Percentiles rank a stretch among this genome's conserved stretches.
These are phyloP conservation scores for Fusarium brachygibbosum DNA, from an alignment of 2,329 filamentous ascomycete species.

Conservation along the genomic window DNA sequence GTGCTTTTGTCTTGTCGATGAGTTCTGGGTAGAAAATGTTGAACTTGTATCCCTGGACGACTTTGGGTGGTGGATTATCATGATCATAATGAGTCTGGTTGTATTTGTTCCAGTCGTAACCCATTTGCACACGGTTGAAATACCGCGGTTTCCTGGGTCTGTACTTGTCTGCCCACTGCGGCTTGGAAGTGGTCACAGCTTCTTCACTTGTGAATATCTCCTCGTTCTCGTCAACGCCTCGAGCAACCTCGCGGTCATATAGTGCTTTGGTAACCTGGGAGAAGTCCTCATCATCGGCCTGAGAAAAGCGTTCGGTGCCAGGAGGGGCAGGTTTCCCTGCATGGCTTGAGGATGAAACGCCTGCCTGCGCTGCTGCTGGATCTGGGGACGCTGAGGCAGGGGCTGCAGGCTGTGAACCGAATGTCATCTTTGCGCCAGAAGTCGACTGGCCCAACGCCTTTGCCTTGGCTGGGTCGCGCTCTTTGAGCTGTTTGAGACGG, in stretches of 20 bases:
- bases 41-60: constrained; percentile 99
- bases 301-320: constrained; percentile 76
- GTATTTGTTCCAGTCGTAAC: constrained; percentile 99
- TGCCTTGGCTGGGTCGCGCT: constrained; percentile 77
- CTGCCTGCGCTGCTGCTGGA: constrained; percentile 20
- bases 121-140: constrained; percentile 98
- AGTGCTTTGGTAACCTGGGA: constrained; percentile 89
- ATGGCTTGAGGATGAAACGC: constrained; percentile 39
- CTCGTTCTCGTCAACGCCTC: constrained; percentile 92
- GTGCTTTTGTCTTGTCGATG: constrained; percentile 93
- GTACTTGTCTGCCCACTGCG: constrained; percentile 87
- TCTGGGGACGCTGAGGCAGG: constrained; percentile 19
- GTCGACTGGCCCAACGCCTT: constrained; percentile 36
- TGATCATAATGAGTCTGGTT: constrained; percentile 99
- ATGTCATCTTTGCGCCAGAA: constrained; percentile 12
- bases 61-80: constrained; percentile 96
- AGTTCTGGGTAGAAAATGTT: constrained; percentile 99
- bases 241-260: constrained; percentile 92
- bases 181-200: constrained; percentile 69
- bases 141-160: constrained; percentile 92
- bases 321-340: constrained; percentile 60
- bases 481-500: constrained; percentile 74
- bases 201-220: constrained; percentile 96
- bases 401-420: constrained; percentile 8
- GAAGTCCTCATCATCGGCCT: constrained; percentile 80